Evolutionary conservation across 306 rosid genomes (phyloP).

Genomic region (Cicer arietinum): DNA sequence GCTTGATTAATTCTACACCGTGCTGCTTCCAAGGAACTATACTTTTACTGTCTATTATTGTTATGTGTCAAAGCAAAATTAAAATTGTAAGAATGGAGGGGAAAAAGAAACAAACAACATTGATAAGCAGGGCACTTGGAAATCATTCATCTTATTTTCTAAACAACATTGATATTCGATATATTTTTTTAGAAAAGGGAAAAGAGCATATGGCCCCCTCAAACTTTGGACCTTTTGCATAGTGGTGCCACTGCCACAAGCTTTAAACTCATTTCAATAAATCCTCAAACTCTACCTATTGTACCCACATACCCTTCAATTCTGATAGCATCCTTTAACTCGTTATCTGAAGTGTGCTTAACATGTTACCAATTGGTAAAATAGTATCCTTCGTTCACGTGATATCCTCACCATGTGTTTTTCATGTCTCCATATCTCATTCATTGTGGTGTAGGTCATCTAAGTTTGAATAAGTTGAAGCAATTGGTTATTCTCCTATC

Average conservation of each 20-base stretch:
- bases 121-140: slow-evolving; percentile 4
- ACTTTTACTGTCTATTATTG: slow-evolving; percentile 1
- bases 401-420: background rate
- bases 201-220: background rate
- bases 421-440: background rate
- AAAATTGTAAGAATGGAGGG: slow-evolving; percentile 17
- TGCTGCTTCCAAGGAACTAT: slow-evolving; percentile 18
- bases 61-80: slow-evolving; percentile 7
- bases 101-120: background rate
- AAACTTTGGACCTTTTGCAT: slow-evolving; percentile 11
- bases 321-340: slow-evolving; percentile 13
- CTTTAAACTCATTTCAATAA: slow-evolving; percentile 27
- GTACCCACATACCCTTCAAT: background rate
- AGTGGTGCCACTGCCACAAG: slow-evolving; percentile 4
- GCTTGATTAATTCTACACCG: slow-evolving; percentile 27
- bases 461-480: background rate
- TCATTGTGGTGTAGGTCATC: background rate
- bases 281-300: slow-evolving; percentile 9
- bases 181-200: background rate
- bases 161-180: slow-evolving; percentile 13
- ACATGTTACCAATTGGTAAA: background rate
- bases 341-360: background rate
- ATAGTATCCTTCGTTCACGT: background rate
- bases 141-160: slow-evolving; percentile 25
- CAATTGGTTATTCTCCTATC: background rate